Evolutionary conservation across 176 grass and related monocot genomes (phyloP).

Genomic region (Poa pratensis): DNA sequence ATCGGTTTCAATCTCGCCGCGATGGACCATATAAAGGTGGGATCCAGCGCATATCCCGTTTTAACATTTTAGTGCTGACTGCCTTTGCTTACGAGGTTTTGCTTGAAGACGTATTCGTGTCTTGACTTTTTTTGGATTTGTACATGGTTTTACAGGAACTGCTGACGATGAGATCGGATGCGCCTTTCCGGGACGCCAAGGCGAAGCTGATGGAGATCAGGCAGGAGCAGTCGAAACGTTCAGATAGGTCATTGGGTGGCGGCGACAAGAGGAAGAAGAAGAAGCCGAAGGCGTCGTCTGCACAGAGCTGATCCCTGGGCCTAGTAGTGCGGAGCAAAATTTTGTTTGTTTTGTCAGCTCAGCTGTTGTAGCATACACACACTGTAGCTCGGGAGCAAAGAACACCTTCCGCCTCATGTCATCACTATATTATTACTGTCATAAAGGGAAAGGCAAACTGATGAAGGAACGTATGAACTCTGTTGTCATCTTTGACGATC

Average conservation of each 20-base stretch:
- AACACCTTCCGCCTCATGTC: no score
- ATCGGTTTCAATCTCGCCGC: constrained; percentile 93
- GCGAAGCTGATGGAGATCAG: constrained; percentile 84
- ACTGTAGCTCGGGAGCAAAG: no score
- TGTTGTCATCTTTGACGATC: no score
- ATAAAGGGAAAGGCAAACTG: no score
- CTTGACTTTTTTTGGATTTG: neutral
- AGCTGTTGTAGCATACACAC: neutral
- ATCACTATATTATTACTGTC: no score
- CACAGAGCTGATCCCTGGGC: neutral
- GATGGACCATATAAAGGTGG: constrained; percentile 84
- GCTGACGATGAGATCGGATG: constrained; percentile 79
- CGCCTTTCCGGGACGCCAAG: constrained; percentile 87
- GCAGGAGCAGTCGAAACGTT: constrained; percentile 16
- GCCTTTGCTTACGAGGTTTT: no score
- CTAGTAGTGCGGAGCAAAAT: neutral
- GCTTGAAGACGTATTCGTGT: no score
- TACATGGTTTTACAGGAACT: constrained; percentile 52
- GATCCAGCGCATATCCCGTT: no score
- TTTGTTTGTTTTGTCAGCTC: neutral
- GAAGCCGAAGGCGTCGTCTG: neutral
- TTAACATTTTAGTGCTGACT: no score
- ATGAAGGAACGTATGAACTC: no score
- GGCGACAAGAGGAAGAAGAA: neutral
- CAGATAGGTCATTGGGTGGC: neutral